Evolutionary conservation across 192 early-diverging fungal species (phyloP), one percentile per base, ranked within the genome.

Genomic region (Geranomyces michiganensis): DNA sequence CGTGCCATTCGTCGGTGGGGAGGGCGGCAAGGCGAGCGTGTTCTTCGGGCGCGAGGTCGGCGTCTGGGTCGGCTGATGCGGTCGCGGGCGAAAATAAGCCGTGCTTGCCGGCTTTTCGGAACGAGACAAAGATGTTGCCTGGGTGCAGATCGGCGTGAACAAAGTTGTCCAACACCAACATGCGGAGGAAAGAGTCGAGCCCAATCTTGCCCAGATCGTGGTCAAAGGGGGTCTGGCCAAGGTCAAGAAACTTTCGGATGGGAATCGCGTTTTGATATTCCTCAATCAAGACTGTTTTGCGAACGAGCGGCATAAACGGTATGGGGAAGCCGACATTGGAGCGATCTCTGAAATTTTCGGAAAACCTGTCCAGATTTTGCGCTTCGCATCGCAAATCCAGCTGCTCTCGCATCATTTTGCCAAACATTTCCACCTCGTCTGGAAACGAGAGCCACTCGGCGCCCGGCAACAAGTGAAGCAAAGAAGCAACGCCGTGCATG

Each of bases 151-250:
- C 94, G 3, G 92, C 92, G 68, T 96, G 94, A 19, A 94, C 87
- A 82, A 96, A 94, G 73, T 96, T 96, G 75, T 93, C 90, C 55
- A 93, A 80, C 44, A 93, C 92, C 0, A 96, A 79, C 94, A 96
- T 96, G 22, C 87, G 82, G 65, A 94, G 75, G 64, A 92, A 94
- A 4, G 90, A 81, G 61, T 65, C 91, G 66, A 96, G 80, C 56
- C 96, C 96, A 61, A 91, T 89, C 36, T 92, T 82, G 9, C 92
- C 94, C 59, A 97, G 76, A 56, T 85, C 86, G 30, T 81, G 70
- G 65, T 95, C 93, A 82, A 91, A 94, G 14, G 81, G 75, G 10
- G 87, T 88, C 26, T 85, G 84, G 0, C 80, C 83, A 13, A 24
- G 24, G 7, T 89, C 80, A 53, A 98, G 77, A 76, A 96, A 92